Evolutionary conservation across 352 stramenopile genomes (phyloP), one percentile per base, ranked within the genome.

Genomic region (Phytophthora aleatoria): DNA sequence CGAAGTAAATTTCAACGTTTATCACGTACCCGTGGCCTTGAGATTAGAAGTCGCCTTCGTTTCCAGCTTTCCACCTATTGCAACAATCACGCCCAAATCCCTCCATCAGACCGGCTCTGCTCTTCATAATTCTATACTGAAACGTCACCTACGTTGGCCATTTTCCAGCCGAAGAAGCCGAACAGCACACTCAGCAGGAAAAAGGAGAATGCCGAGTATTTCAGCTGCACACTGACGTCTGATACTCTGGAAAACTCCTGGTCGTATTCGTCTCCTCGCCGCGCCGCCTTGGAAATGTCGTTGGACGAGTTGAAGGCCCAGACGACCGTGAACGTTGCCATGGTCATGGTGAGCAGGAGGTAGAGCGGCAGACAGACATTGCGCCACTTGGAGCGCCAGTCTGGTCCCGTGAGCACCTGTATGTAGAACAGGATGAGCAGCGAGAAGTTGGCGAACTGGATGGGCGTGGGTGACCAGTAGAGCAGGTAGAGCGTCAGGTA

Each of bases 371-470:
- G 67, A 69, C 85, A 93, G n/a, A 95, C 81, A 30, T 75, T 87
- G 54, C 87, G 84, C 84, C 84, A 95, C 44, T 71, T 78, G 44
- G 75, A 72, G 48, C 78, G 74, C 87, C 87, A 95, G 52, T 83
- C 75, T 48, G 82, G 79, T 24, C 85, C 87, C 33, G 87, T 92
- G 62, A 95, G 76, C 33, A 95, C 87, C 71, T 95, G 87, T 42
- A 95, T 92, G 77, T 95, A 95, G 62, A 95, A 95, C 31, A 95
- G 83, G 41, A 95, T 81, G 31, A 95, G 79, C 44, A 95, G 77
- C 64, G 87, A 92, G 57, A 95, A 95, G 67, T 93, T 95, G 79
- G 87, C 87, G 67, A 95, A 95, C 72, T 95, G 87, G 69, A 95
- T 90, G 31, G 87, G 85, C 44, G 85, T 95, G 3, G 87, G 87